These are phyloP conservation scores for Tetrahymena borealis DNA, from an alignment of 73 alveolate genomes.

Conservation along the genomic window DNA sequence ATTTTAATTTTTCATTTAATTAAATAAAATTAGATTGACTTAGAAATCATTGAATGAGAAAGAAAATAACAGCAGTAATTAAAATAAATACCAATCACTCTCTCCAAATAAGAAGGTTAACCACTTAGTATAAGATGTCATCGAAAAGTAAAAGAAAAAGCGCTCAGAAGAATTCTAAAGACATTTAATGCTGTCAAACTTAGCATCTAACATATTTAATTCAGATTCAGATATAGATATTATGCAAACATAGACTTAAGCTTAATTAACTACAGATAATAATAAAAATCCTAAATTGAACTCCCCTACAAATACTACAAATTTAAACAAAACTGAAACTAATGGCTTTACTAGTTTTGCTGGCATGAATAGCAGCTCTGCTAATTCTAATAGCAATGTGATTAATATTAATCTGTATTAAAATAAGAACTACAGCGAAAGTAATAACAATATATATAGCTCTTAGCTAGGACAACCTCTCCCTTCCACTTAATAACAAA, in stretches of 20 bases:
- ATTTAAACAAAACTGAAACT: neutral
- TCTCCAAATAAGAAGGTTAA: neutral
- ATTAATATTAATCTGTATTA: neutral
- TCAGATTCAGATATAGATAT: neutral
- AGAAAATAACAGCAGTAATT: neutral
- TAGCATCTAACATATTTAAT: neutral
- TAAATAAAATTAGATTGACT: neutral
- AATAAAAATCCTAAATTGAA: neutral
- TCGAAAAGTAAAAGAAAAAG: neutral
- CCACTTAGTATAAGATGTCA: neutral
- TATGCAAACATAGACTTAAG: neutral
- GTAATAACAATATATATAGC: neutral
- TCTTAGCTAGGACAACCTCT: too few relatives aligned
- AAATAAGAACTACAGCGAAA: neutral
- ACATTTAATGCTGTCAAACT: neutral
- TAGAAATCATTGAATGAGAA: neutral
- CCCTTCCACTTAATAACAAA: neutral
- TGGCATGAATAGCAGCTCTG: neutral
- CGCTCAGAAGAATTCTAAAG: neutral
- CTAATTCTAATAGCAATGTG: neutral
- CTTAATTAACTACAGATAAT: neutral
- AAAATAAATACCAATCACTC: neutral
- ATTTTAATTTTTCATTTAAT: neutral
- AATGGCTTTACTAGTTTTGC: neutral
- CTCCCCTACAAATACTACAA: neutral